Evolutionary conservation across 768 basidiomycete species (phyloP), one percentile per base, ranked within the genome.

Genomic region (Macrocybe gigantea): DNA sequence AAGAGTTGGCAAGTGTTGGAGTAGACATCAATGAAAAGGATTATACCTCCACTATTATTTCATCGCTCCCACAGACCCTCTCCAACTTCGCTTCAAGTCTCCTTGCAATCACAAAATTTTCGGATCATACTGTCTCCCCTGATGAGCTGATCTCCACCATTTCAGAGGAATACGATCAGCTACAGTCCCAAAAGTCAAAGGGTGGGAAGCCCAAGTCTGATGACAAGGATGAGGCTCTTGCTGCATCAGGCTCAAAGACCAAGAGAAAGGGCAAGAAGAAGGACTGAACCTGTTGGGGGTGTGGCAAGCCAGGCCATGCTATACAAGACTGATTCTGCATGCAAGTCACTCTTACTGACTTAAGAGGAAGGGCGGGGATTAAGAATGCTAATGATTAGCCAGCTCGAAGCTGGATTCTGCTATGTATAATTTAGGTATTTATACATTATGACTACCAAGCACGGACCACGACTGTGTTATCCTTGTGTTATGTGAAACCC

Each of bases 11-110:
- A 3, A 31, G 58, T 33, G 53, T 61, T 1, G 64, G 64, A 22
- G 64, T 67, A 8, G 33, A 47, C 30, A 54, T 61, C 44, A 49
- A 47, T 7, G 45, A 57, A 2, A 49, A 55, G 14, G 56, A 63
- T 31, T 64, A 64, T 47, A 44, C 47, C 13, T 62, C 59, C 8
- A 60, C 55, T 9, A 64, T 66, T 41, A 59, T 67, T 37, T 41
- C 46, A 1, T 63, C 58, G 41, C 53, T 67, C 44, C 66, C 62
- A 30, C 29, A 13, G 9, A 36, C 41, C 34, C 53, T 62, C 5
- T 37, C 60, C 35, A 56, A 45, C 29, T 66, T 60, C 42, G 57
- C 60, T 8, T 62, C 57, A 9, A 29, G 29, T 43, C 14, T 43
- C 9, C 40, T 53, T 44, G 44, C 56, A 38, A 29, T 41, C 1